Base-by-base conservation (phyloP, 352 stramenopile genomes). In the Hyaloperonospora brassicae region DNA sequence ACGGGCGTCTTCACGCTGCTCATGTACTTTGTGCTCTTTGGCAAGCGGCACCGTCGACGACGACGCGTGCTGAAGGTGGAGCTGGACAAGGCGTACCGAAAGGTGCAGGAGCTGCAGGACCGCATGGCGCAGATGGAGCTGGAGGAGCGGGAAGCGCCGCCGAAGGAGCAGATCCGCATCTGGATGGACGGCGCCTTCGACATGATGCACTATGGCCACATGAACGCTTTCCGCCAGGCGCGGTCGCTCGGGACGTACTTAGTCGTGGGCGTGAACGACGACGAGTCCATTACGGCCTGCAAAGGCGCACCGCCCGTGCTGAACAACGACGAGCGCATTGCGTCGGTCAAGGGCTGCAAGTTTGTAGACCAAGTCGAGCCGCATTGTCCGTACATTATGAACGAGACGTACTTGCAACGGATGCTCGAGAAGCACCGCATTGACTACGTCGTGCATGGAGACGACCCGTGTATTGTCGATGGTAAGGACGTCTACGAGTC, bases 181-280 rank as follows among this genome's bases (percentile, higher is more conserved):
- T 99, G 97, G 82, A 98, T 98, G 89, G 97, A 99, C 60, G 97
- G 97, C 47, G 95, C 94, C 25, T 99, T 99, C 70, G 97, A 99
- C 70, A 95, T 98, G 79, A 98, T 98, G 91, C 97, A 99, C 72
- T 99, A 98, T 70, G 97, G 97, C 23, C 97, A 99, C 76, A 98
- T 98, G 95, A 99, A 98, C 73, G 97, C 96, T 9, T 99, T 99
- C 79, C 93, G 95, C 27, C 89, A 98, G 55, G 96, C 89, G 35
- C 72, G 88, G 44, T 87, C 95, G 8, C 77, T 99, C 5, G 96
- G 96, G 23, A 98, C 96, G 52, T 95, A 98, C 65, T 74, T 99
- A 0, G 90, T 99, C 34, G 97, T 99, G 2, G 97, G 97, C n/a
- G 89, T 99, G 21, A 98, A 98, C 67, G 96, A 95, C 43, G 95